phyloP scores from a whole-genome alignment of 1,139 yeast species.

The Kurtzmaniella quercitrusa region DNA sequence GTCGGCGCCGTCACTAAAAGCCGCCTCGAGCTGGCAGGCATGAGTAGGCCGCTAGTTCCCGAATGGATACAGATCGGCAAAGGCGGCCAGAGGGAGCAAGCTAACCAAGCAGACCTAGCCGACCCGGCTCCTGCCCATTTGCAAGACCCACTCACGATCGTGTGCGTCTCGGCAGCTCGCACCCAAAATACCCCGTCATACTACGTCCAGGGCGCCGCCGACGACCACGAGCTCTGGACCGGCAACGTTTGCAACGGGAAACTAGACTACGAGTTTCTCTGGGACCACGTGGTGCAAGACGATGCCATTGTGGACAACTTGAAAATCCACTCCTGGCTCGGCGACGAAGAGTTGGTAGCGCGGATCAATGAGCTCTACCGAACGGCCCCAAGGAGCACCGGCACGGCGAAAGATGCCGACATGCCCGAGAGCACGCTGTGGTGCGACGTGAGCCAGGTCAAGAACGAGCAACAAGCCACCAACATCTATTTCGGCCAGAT shows the following conservation, averaged over 20 bases:
- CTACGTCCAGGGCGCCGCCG: slow-evolving; percentile 91
- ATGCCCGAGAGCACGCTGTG: not conserved
- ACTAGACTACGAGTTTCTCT: slow-evolving; percentile 52
- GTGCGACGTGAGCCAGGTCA: slow-evolving; percentile 11
- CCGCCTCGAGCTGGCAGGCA: slow-evolving; percentile 18
- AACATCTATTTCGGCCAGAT: slow-evolving; percentile 30
- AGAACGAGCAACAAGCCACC: slow-evolving; percentile 16
- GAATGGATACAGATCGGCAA: slow-evolving; percentile 49
- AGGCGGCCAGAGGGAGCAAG: no score
- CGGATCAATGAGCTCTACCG: slow-evolving; percentile 12
- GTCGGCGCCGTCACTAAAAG: slow-evolving; percentile 33
- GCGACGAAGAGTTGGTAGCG: slow-evolving; percentile 18
- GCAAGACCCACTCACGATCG: slow-evolving; percentile 37
- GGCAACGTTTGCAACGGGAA: slow-evolving; percentile 30
- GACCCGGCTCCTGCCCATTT: no score
- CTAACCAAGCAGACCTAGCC: no score
- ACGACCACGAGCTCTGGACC: slow-evolving; percentile 86
- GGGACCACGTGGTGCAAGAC: slow-evolving; percentile 36
- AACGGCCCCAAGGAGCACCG: not conserved
- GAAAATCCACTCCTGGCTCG: slow-evolving; percentile 30
- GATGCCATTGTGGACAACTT: slow-evolving; percentile 27
- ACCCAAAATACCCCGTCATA: slow-evolving; percentile 16
- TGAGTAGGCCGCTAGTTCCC: slow-evolving; percentile 55
- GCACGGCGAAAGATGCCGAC: not conserved
- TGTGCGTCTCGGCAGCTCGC: slow-evolving; percentile 62